Evolutionary conservation across 2,329 filamentous ascomycete species (phyloP).

Genomic region (Phyllosticta capitalensis): DNA sequence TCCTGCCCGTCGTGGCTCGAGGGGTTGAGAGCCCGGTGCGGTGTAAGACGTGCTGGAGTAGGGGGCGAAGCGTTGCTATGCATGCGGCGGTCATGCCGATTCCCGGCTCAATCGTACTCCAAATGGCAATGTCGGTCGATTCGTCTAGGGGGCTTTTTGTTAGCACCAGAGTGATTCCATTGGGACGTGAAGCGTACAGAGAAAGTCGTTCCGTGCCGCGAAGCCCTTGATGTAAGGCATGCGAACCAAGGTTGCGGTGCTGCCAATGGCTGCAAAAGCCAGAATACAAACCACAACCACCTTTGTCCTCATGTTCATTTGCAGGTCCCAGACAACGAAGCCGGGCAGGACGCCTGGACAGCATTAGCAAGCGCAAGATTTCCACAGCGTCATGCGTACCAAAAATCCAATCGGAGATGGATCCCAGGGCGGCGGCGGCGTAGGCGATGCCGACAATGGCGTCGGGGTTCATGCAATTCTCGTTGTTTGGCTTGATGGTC

Average conservation of each 20-base stretch:
- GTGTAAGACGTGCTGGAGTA: conserved; percentile 29
- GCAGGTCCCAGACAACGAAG: conserved; percentile 45
- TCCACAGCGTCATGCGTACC: background rate
- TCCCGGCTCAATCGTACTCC: conserved; percentile 24
- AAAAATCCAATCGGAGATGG: conserved; percentile 25
- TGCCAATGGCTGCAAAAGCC: conserved; percentile 41
- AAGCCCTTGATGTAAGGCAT: conserved; percentile 34
- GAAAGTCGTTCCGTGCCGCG: conserved; percentile 31
- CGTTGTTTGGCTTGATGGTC: conserved; percentile 31
- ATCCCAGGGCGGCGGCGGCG: conserved; percentile 21
- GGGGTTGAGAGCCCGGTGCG: conserved; percentile 17
- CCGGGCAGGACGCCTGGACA: conserved; percentile 25
- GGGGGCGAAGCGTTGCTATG: conserved; percentile 40
- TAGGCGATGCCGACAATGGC: conserved; percentile 45
- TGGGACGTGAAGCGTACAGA: conserved; percentile 20
- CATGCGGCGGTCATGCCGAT: conserved; percentile 37
- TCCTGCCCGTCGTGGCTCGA: conserved; percentile 10
- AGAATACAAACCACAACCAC: conserved; percentile 44
- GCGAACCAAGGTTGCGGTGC: conserved; percentile 41
- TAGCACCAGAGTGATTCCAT: background rate
- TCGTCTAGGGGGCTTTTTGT: background rate
- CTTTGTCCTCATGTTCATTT: conserved; percentile 46
- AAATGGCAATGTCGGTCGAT: conserved; percentile 9
- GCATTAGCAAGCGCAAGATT: background rate
- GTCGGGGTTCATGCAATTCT: conserved; percentile 33